These are phyloP conservation scores for Pythium brassicae DNA, from an alignment of 352 stramenopile genomes.

Conservation along the genomic window DNA sequence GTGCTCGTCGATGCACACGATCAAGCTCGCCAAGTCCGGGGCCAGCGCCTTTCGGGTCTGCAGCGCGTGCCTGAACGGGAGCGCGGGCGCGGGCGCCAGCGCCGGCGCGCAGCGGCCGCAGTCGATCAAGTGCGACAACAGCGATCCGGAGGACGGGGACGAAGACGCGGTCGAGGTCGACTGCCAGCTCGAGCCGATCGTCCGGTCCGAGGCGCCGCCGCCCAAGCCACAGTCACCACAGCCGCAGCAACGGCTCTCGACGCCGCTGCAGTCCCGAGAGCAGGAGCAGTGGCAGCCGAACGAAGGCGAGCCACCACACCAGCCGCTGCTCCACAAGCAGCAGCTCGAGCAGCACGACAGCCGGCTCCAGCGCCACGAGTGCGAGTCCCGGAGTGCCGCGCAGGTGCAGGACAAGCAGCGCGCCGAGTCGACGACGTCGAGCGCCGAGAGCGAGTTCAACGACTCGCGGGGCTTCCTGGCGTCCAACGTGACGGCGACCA, in stretches of 20 bases:
- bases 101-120: slow-evolving; percentile 5
- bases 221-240: not conserved
- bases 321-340: slow-evolving; percentile 14
- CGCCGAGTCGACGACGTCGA: slow-evolving; percentile 10
- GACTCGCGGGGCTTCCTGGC: slow-evolving; percentile 30
- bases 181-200: slow-evolving; percentile 4
- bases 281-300: no score
- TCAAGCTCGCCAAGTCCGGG: slow-evolving; percentile 49
- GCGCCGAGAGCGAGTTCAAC: slow-evolving; percentile 27
- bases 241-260: no score
- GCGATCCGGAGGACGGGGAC: slow-evolving; percentile 10
- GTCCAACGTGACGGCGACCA: slow-evolving; percentile 12
- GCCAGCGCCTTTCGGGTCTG: slow-evolving; percentile 63
- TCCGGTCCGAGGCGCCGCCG: not conserved
- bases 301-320: slow-evolving; percentile 2
- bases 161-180: slow-evolving; percentile 7
- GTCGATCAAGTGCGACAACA: no score
- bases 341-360: slow-evolving; percentile 30
- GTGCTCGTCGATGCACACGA: slow-evolving; percentile 59
- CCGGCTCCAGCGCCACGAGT: not conserved
- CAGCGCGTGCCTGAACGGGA: slow-evolving; percentile 35
- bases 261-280: no score
- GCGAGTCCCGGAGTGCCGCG: not conserved
- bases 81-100: not conserved
- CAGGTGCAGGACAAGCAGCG: slow-evolving; percentile 6